Evolutionary conservation across 345 rosid genomes (phyloP).

Genomic region (Heritiera fomes): DNA sequence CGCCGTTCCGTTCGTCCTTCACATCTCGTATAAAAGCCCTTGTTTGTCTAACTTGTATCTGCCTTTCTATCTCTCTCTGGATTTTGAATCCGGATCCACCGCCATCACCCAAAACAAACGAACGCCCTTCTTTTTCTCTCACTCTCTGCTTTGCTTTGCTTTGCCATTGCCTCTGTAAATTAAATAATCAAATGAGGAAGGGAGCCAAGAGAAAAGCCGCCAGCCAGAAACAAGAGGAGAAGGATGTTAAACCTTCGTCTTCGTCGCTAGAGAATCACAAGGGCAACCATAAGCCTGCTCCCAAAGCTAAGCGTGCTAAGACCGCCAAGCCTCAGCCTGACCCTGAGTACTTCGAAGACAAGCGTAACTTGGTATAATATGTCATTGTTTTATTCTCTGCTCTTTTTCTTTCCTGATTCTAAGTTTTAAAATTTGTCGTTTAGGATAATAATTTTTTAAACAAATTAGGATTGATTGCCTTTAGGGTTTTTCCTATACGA

Average conservation of each 20-base stretch:
- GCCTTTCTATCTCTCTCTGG: background rate
- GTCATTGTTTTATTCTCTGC: background rate
- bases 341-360: conserved; percentile 81
- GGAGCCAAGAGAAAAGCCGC: conserved; percentile 44
- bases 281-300: conserved; percentile 32
- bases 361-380: conserved; percentile 73
- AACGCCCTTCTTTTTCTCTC: background rate
- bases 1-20: background rate
- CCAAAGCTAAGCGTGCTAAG: conserved; percentile 59
- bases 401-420: background rate
- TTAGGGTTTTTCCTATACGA: background rate
- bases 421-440: background rate
- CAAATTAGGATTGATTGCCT: background rate
- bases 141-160: background rate
- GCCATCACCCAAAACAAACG: conserved; percentile 19
- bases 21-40: background rate
- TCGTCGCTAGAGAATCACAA: conserved; percentile 22
- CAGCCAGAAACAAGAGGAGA: conserved; percentile 25
- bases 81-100: conserved; percentile 33
- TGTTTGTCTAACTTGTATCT: background rate
- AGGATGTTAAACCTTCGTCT: conserved; percentile 29
- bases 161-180: background rate
- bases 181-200: conserved; percentile 39
- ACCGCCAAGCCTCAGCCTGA: conserved; percentile 50
- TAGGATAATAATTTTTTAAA: background rate